Percentiles rank a stretch among this genome's conserved stretches.
phyloP scores from a whole-genome alignment of 1,139 yeast species.

The Hansenula sp. region DNA sequence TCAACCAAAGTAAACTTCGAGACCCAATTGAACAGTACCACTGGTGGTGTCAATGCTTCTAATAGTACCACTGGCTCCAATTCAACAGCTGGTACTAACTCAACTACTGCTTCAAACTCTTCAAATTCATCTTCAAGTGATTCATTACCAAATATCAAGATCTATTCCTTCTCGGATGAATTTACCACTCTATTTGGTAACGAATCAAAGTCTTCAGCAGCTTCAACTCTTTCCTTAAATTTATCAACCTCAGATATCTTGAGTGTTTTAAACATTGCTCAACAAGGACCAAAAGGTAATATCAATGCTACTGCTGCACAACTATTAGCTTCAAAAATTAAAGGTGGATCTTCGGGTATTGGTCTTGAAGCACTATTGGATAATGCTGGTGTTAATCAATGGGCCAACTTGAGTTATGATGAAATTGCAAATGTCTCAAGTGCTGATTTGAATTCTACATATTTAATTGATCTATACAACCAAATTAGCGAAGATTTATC shows the following conservation, averaged over 20 bases:
- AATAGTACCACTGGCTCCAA: constrained; percentile 3
- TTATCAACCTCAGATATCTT: constrained; percentile 1
- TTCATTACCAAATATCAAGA: constrained; percentile 5
- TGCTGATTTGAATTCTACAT: constrained; percentile 3
- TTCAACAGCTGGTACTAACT: background rate
- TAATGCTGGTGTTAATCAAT: background rate
- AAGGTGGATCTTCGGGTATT: background rate
- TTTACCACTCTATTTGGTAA: constrained; percentile 12
- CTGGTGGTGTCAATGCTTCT: background rate
- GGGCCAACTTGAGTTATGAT: background rate
- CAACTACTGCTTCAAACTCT: constrained; percentile 2
- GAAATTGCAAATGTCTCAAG: background rate
- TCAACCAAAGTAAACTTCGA: background rate
- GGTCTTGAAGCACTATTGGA: background rate
- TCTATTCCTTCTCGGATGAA: constrained; percentile 13
- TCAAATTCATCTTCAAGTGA: background rate
- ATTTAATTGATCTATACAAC: background rate
- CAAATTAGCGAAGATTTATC: constrained; percentile 3
- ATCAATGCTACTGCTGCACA: constrained; percentile 1
- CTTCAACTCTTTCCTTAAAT: background rate
- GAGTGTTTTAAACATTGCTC: background rate
- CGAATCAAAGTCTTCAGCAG: background rate
- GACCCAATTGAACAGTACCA: background rate
- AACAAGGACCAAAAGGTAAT: background rate
- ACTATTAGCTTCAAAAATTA: background rate